These are phyloP conservation scores for Phellopilus nigrolimitatus DNA, from an alignment of 1,284 basidiomycete species.

Conservation along the genomic window DNA sequence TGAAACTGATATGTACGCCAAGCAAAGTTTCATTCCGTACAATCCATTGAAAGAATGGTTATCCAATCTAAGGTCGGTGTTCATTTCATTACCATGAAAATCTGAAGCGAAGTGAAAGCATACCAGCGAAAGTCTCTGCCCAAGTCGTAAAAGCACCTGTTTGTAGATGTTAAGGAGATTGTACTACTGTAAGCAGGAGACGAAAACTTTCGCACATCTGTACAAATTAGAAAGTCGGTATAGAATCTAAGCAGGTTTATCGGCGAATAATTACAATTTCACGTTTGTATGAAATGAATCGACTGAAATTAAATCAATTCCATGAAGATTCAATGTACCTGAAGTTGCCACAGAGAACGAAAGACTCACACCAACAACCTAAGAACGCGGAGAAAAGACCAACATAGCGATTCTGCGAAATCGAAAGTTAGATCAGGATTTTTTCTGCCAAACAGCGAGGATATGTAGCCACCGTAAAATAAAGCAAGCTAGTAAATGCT, in stretches of 20 bases:
- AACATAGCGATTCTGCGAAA: constrained; percentile 5
- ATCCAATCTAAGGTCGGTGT: constrained; percentile 1
- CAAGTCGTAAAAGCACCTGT: neutral
- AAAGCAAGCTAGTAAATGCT: neutral
- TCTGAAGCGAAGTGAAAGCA: neutral
- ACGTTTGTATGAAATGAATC: neutral
- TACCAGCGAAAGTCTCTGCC: neutral
- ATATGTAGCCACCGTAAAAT: neutral
- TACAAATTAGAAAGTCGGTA: too few species aligned
- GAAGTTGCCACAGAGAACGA: neutral
- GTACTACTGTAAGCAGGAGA: too few species aligned
- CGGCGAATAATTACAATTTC: neutral
- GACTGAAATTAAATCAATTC: neutral
- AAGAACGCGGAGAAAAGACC: constrained; percentile 1
- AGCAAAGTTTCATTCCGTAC: too few species aligned
- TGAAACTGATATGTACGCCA: too few species aligned
- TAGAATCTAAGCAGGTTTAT: too few species aligned
- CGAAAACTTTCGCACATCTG: neutral
- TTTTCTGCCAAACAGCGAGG: neutral
- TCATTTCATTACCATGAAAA: neutral
- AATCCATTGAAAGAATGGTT: constrained; percentile 8
- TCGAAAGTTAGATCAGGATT: neutral
- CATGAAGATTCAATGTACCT: too few species aligned
- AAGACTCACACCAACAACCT: neutral
- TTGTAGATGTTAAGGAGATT: neutral